Conservation (phyloP, 225 moss, liverwort and hornwort genomes). For the Anthoceros angustus region DNA sequence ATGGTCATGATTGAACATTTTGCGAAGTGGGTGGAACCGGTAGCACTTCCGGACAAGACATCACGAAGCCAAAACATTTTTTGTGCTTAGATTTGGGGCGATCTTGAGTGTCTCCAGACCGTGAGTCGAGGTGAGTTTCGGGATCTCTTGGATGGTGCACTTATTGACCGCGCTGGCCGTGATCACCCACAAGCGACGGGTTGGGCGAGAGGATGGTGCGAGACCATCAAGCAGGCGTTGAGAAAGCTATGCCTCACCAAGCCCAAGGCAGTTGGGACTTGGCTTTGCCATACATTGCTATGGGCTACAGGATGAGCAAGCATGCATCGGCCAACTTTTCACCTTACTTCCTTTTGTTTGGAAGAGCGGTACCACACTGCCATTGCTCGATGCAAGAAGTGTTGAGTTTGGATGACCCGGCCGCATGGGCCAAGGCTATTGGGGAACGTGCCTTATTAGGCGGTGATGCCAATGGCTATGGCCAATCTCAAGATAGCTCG, state of each 20-base stretch:
- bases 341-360: constrained; percentile 2
- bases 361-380: neutral
- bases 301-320: neutral
- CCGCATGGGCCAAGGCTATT: neutral
- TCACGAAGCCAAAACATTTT: neutral
- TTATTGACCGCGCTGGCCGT: neutral
- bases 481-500: neutral
- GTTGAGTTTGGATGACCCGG: neutral
- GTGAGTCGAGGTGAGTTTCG: neutral
- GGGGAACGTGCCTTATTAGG: neutral
- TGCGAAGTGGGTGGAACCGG: constrained; percentile 4
- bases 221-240: no score
- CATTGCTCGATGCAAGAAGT: neutral
- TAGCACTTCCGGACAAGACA: neutral
- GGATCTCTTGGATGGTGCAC: neutral
- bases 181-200: neutral
- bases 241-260: neutral
- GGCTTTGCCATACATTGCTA: no score
- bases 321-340: neutral
- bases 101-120: neutral
- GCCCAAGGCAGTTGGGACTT: neutral
- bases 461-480: neutral
- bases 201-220: neutral
- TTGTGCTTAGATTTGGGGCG: neutral
- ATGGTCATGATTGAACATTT: constrained; percentile 2